A percentile compares a stretch with the other conserved stretches of the same genome.
These are phyloP conservation scores for Massariosphaeria phaeospora DNA, from an alignment of 495 filamentous ascomycete species.

Conservation along the genomic window DNA sequence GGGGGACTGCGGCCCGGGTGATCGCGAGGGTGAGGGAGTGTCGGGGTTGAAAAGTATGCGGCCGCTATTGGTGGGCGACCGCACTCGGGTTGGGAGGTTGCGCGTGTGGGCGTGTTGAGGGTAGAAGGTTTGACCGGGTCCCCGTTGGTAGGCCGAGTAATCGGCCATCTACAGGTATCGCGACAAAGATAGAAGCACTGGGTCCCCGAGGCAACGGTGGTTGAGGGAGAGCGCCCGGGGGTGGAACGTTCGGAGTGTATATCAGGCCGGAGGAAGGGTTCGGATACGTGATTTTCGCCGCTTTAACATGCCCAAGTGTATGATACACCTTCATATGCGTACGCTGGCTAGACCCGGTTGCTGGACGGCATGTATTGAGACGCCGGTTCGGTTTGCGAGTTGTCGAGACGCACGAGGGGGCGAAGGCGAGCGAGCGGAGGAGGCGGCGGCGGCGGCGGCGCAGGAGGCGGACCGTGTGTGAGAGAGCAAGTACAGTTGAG, in stretches of 20 bases:
- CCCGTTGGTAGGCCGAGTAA: constrained; percentile 70
- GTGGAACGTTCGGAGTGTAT: constrained; percentile 6
- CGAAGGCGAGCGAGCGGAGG: neutral
- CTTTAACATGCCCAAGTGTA: constrained; percentile 37
- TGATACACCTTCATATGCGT: constrained; percentile 24
- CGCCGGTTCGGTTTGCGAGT: neutral
- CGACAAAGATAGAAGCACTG: neutral
- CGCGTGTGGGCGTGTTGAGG: constrained; percentile 49
- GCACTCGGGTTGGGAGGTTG: constrained; percentile 52
- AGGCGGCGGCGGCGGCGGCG: neutral
- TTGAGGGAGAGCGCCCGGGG: constrained; percentile 5
- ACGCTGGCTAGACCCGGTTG: constrained; percentile 13
- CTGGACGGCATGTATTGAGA: constrained; percentile 13
- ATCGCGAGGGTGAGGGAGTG: constrained; percentile 67
- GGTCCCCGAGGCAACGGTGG: constrained; percentile 8
- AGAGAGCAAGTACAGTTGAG: neutral
- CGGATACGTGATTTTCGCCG: constrained; percentile 39
- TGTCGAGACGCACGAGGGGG: neutral
- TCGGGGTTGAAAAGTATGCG: constrained; percentile 47
- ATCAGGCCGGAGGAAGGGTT: constrained; percentile 34
- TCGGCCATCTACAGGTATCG: constrained; percentile 67
- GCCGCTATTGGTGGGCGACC: constrained; percentile 50
- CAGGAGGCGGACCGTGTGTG: neutral
- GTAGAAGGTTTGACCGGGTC: constrained; percentile 60
- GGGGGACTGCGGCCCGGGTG: constrained; percentile 62